These are phyloP conservation scores for Colletotrichum sp. DNA, from an alignment of 2,329 filamentous ascomycete genomes.

Conservation along the genomic window DNA sequence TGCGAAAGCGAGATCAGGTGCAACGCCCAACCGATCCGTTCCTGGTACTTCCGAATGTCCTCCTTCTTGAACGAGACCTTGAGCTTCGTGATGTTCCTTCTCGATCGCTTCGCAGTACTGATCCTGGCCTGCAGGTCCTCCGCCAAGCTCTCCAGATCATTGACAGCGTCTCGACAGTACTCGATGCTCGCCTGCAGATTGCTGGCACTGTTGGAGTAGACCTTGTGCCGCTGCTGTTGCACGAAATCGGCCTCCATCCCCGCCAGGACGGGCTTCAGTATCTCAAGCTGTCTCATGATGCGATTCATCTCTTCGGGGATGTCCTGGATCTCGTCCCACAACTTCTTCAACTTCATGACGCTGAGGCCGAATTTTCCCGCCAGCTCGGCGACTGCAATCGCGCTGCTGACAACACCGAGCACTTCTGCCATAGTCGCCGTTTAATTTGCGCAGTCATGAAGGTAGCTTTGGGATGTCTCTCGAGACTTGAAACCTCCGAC, in stretches of 20 bases:
- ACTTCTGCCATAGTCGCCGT: not conserved
- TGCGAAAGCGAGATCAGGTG: not conserved
- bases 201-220: not conserved
- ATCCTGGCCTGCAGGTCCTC: not conserved
- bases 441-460: not conserved
- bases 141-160: not conserved
- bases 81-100: not conserved
- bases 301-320: not conserved
- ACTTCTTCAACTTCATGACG: not conserved
- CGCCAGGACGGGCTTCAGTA: not conserved
- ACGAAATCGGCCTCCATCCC: not conserved
- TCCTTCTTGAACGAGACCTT: slow-evolving; percentile 8
- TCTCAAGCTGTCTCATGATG: not conserved
- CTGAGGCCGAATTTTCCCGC: not conserved
- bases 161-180: not conserved
- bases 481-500: not conserved
- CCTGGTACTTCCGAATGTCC: not conserved
- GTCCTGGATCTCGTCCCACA: slow-evolving; percentile 14
- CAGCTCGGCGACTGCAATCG: slow-evolving; percentile 8
- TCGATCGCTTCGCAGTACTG: not conserved
- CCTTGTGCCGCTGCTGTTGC: not conserved
- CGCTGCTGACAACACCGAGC: slow-evolving; percentile 5
- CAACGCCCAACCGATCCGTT: not conserved
- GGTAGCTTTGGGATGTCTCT: not conserved
- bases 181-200: not conserved